Percentiles rank a stretch among this genome's conserved stretches.
Evolutionary conservation across 495 filamentous ascomycete genomes (phyloP).

Genomic region (Podospora tetraspora): DNA sequence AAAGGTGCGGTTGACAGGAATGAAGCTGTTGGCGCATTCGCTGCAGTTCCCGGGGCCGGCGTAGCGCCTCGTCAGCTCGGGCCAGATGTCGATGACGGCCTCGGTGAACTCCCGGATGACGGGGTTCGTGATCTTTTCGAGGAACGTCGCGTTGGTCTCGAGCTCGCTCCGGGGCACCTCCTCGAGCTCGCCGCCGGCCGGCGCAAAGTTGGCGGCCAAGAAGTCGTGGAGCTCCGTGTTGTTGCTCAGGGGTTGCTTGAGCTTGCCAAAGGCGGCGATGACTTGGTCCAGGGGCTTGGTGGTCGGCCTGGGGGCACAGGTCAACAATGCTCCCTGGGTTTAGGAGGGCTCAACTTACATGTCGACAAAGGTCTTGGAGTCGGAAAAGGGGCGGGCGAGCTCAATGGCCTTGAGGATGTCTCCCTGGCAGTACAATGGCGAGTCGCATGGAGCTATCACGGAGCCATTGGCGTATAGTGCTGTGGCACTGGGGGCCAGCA

Average conservation of each 20-base stretch:
- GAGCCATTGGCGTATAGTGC: slow-evolving; percentile 45
- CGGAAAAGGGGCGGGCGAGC: slow-evolving; percentile 43
- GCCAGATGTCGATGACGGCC: slow-evolving; percentile 49
- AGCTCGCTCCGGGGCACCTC: slow-evolving; percentile 37
- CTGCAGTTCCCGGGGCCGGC: slow-evolving; percentile 38
- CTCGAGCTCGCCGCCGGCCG: slow-evolving; percentile 44
- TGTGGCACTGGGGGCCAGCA: slow-evolving; percentile 18
- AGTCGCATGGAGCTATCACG: slow-evolving; percentile 44
- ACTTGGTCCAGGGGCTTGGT: slow-evolving; percentile 41
- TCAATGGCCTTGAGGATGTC: slow-evolving; percentile 45
- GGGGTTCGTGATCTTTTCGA: slow-evolving; percentile 38
- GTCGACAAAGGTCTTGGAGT: slow-evolving; percentile 51
- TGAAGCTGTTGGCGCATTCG: slow-evolving; percentile 45
- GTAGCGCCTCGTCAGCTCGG: slow-evolving; percentile 44
- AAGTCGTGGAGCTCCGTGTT: slow-evolving; percentile 45
- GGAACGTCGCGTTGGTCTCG: slow-evolving; percentile 38
- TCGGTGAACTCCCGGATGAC: slow-evolving; percentile 42
- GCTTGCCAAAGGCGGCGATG: slow-evolving; percentile 37
- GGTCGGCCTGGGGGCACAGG: slow-evolving; percentile 35
- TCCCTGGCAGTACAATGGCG: slow-evolving; percentile 46
- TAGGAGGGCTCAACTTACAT: slow-evolving; percentile 33
- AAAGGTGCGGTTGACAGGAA: slow-evolving; percentile 48
- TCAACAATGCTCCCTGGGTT: slow-evolving; percentile 2
- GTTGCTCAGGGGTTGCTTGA: slow-evolving; percentile 43
- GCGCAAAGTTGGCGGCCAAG: slow-evolving; percentile 40